Base-by-base conservation (phyloP, 208 protist species). In the Wallacemonas collosoma region DNA sequence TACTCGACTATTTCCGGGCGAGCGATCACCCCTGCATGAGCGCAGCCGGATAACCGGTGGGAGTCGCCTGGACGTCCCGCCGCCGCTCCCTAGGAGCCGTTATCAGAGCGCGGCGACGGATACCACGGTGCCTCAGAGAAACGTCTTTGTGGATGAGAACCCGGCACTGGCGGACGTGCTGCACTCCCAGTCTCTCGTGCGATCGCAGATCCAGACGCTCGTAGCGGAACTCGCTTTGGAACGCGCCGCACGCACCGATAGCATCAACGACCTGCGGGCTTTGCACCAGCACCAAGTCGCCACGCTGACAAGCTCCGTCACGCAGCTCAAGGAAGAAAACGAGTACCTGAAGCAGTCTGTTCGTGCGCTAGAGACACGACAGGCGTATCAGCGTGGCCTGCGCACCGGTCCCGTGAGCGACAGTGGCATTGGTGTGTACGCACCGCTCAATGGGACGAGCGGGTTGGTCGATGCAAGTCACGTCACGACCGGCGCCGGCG, bases 191-290 rank as follows among this genome's bases (percentile, higher is more conserved):
- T 43, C 39, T 3, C 56, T 90, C 17, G 47, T 87, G 9, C 69
- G 87, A 45, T 83, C 81, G 0, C 78, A 89, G 71, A 55, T 93
- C 67, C 78, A 85, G 15, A 89, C 83, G 15, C 79, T 80, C 17
- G 35, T 84, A 39, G 71, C 83, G 39, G 88, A 93, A 68, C 65
- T 96, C 36, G 87, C 93, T 73, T 81, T 92, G 41, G 91, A 94
- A 80, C 84, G 85, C 39, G 73, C 71, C 7, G 81, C 88, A n/a
- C 88, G 88, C 58, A 76, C 71, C 1, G 82, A 90, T 69, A 77
- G 76, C 54, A 75, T 91, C 36, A 84, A 79, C 15, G 86, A 91
- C 40, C 58, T 94, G 61, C 63, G 80, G 14, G 69, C 72, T 55
- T 74, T 79, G 39, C 54, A 79, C 47, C 72, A 71, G 2, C 73